phyloP scores from a whole-genome alignment of 179 eudicot species.

The Spinacia oleracea region DNA sequence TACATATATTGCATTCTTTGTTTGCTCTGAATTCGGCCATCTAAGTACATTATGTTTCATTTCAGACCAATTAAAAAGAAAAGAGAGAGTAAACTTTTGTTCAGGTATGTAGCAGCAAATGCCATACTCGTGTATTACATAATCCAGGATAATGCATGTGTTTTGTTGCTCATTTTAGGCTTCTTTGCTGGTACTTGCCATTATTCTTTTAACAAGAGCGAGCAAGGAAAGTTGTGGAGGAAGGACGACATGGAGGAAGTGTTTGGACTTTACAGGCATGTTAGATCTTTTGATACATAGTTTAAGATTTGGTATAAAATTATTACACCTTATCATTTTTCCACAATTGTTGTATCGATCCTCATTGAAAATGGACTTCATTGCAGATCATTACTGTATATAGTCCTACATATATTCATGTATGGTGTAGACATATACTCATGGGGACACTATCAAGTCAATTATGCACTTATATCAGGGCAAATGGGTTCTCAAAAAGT shows the following conservation, averaged over 20 bases:
- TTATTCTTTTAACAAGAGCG: conserved; percentile 51
- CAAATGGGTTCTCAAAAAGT: conserved; percentile 58
- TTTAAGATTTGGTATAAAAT: no score
- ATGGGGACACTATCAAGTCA: conserved; percentile 49
- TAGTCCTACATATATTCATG: conserved; percentile 64
- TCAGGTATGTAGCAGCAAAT: conserved; percentile 40
- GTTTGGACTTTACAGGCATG: conserved; percentile 70
- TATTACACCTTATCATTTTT: background rate
- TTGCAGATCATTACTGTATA: conserved; percentile 62
- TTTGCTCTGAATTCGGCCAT: no score
- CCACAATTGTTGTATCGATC: background rate
- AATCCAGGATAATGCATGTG: background rate
- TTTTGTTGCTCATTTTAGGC: conserved; percentile 41
- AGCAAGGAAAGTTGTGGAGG: conserved; percentile 50
- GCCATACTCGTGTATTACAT: no score
- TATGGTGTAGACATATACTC: conserved; percentile 71
- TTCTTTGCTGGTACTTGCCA: conserved; percentile 64
- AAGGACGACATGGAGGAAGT: conserved; percentile 52
- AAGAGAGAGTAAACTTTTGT: conserved; percentile 63
- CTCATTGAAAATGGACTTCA: conserved; percentile 14
- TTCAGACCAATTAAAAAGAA: no score
- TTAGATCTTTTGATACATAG: background rate
- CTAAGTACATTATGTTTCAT: no score
- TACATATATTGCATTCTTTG: no score
- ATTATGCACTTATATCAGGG: conserved; percentile 57